phyloP scores from a whole-genome alignment of 768 basidiomycete species.

The Candolleomyces efflorescens region DNA sequence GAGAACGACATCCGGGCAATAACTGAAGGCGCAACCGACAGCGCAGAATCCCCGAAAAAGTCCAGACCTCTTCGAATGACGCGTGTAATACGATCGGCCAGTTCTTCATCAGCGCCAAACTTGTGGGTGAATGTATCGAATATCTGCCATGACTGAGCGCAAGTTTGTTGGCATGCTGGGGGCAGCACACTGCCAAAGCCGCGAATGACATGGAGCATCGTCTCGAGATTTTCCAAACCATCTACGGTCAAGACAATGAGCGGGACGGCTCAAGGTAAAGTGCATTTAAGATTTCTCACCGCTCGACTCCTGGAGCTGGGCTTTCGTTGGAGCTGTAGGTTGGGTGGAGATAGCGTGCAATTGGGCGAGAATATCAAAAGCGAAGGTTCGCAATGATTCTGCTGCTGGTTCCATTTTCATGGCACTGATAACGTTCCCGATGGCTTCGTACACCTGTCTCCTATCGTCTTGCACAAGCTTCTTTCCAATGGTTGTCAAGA shows the following conservation, averaged over 20 bases:
- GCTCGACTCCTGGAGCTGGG: constrained; percentile 63
- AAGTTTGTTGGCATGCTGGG: constrained; percentile 69
- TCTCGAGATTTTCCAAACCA: constrained; percentile 86
- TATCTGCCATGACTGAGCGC: constrained; percentile 76
- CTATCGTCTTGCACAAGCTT: constrained; percentile 85
- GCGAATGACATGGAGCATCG: constrained; percentile 82
- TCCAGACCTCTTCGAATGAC: constrained; percentile 80
- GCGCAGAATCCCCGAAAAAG: constrained; percentile 68
- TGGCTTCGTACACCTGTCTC: constrained; percentile 91
- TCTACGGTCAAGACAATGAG: constrained; percentile 38
- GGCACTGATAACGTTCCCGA: constrained; percentile 89
- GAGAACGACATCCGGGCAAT: constrained; percentile 69
- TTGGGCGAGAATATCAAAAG: constrained; percentile 75
- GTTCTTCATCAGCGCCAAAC: constrained; percentile 69
- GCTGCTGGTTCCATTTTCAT: constrained; percentile 92
- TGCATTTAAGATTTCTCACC: constrained; percentile 43
- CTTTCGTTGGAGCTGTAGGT: constrained; percentile 53
- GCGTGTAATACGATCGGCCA: constrained; percentile 81
- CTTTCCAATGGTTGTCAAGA: constrained; percentile 73
- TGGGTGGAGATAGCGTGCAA: constrained; percentile 64
- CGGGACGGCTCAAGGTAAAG: not conserved
- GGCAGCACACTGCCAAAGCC: constrained; percentile 84
- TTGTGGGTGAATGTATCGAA: constrained; percentile 78
- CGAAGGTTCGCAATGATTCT: constrained; percentile 81
- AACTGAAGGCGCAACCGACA: constrained; percentile 66